Evolutionary conservation across 345 rosid species (phyloP).

Genomic region (Eucalyptus shirleyi): DNA sequence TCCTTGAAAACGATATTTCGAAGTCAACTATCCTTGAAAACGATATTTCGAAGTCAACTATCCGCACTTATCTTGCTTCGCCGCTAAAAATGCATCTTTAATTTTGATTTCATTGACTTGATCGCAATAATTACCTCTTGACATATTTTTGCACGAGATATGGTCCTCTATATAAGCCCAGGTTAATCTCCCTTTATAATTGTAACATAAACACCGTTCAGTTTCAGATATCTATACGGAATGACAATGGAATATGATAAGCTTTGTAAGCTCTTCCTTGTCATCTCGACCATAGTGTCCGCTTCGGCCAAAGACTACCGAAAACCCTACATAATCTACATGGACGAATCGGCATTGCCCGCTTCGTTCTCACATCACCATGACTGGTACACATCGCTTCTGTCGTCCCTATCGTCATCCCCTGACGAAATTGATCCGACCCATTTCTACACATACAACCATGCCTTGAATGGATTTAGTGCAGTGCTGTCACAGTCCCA

Average conservation of each 20-base stretch:
- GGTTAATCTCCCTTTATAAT: background rate
- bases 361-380: conserved; percentile 11
- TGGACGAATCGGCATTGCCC: conserved; percentile 30
- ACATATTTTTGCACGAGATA: background rate
- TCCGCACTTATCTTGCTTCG: background rate
- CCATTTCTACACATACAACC: conserved; percentile 38
- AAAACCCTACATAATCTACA: conserved; percentile 21
- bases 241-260: background rate
- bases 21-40: no score
- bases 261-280: background rate
- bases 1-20: no score
- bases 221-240: background rate
- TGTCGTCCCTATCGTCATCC: conserved; percentile 19
- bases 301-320: background rate
- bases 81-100: background rate
- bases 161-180: background rate
- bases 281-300: background rate
- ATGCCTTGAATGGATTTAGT: conserved; percentile 30
- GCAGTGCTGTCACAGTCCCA: conserved; percentile 30
- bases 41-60: background rate
- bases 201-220: background rate
- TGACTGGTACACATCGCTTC: conserved; percentile 30
- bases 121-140: background rate
- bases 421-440: conserved; percentile 2
- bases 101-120: background rate